Conservation (phyloP, 2,329 filamentous ascomycete species). For the Neonectria faginata region DNA sequence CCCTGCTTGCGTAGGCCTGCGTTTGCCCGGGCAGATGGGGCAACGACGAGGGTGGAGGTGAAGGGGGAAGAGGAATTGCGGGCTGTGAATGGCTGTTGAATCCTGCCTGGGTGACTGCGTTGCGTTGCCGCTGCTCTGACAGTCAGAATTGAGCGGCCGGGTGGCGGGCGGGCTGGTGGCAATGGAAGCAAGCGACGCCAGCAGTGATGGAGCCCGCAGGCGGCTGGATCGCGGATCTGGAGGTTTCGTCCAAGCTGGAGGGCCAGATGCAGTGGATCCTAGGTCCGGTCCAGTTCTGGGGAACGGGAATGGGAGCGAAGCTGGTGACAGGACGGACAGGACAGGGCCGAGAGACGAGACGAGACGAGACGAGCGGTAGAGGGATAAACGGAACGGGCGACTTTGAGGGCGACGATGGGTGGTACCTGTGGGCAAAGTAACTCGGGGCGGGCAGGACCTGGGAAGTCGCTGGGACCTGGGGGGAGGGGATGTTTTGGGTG, state of each 20-base stretch:
- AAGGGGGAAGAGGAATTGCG: conserved; percentile 7
- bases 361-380: conserved; percentile 23
- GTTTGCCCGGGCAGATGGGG: conserved; percentile 15
- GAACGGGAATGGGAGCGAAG: conserved; percentile 35
- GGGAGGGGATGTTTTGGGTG: conserved; percentile 54
- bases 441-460: conserved; percentile 48
- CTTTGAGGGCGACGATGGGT: conserved; percentile 44
- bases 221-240: conserved; percentile 24
- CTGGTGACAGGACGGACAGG: conserved; percentile 27
- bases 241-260: conserved; percentile 17
- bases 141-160: conserved; percentile 14
- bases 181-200: conserved; percentile 14
- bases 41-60: background rate
- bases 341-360: conserved; percentile 17
- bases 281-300: conserved; percentile 34
- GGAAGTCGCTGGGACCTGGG: conserved; percentile 48
- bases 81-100: conserved; percentile 12
- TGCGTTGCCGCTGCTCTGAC: conserved; percentile 15
- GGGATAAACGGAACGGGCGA: conserved; percentile 36
- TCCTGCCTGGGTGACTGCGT: conserved; percentile 18
- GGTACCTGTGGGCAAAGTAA: conserved; percentile 58
- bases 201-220: conserved; percentile 6
- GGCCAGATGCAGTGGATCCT: conserved; percentile 43
- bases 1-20: conserved; percentile 10
- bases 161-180: conserved; percentile 2